phyloP scores from a whole-genome alignment of 2,329 filamentous ascomycete genomes.

The Purpureocillium lavendulum region DNA sequence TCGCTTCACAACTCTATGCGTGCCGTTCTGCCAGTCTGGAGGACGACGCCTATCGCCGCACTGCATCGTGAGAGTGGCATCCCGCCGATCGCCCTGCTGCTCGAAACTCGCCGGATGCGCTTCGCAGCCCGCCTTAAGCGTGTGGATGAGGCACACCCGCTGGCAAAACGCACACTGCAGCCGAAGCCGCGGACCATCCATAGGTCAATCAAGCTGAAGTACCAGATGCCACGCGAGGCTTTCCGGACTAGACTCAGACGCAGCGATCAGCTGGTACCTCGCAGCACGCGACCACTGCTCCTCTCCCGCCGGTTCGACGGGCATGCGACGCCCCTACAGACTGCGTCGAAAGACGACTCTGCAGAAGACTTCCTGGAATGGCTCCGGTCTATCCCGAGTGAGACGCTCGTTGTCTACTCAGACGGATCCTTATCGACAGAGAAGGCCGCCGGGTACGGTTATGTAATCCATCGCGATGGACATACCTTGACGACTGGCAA shows the following conservation, averaged over 20 bases:
- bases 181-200: conserved; percentile 1
- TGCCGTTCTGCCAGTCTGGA: conserved; percentile 2
- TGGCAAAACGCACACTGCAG: conserved; percentile 5
- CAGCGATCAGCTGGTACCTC: neutral
- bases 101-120: conserved; percentile 5
- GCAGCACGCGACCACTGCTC: neutral
- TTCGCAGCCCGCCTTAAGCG: conserved; percentile 9
- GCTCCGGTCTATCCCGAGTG: conserved; percentile 1
- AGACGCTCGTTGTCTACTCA: conserved; percentile 7
- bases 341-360: conserved; percentile 6
- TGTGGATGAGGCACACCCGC: conserved; percentile 10
- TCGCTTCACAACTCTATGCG: no score
- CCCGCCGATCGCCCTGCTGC: conserved; percentile 2
- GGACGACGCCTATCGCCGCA: conserved; percentile 3
- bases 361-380: conserved; percentile 5
- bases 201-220: conserved; percentile 5
- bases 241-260: conserved; percentile 4
- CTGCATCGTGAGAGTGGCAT: conserved; percentile 7
- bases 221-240: conserved; percentile 3
- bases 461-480: conserved; percentile 5
- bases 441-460: conserved; percentile 6
- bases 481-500: neutral
- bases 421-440: conserved; percentile 5
- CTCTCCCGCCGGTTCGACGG: no score
- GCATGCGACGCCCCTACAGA: conserved; percentile 1